Percentiles rank a stretch among this genome's conserved stretches.
Conservation (phyloP, 2,329 filamentous ascomycete species). For the Mariannaea sp. region DNA sequence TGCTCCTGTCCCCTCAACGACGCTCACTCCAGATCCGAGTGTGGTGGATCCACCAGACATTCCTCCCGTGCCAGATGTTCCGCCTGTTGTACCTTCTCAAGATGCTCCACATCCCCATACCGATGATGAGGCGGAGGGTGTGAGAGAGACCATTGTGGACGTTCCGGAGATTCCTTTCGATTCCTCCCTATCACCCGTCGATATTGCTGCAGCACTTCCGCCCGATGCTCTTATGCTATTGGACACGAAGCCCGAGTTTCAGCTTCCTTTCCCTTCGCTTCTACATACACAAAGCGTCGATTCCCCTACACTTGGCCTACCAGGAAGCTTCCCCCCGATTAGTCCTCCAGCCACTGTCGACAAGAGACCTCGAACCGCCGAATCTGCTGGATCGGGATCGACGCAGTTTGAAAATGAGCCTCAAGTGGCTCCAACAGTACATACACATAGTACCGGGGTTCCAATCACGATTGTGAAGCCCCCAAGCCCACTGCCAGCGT, state of each 20-base stretch:
- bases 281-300: slow-evolving; percentile 50
- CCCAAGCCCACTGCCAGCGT: slow-evolving; percentile 37
- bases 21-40: slow-evolving; percentile 27
- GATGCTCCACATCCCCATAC: slow-evolving; percentile 17
- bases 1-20: slow-evolving; percentile 23
- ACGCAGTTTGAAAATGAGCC: slow-evolving; percentile 77
- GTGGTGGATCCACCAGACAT: slow-evolving; percentile 21
- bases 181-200: slow-evolving; percentile 26
- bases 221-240: slow-evolving; percentile 28
- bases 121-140: slow-evolving; percentile 17
- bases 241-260: slow-evolving; percentile 20
- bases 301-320: slow-evolving; percentile 70
- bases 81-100: slow-evolving; percentile 20
- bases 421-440: slow-evolving; percentile 60
- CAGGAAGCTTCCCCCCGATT: slow-evolving; percentile 61
- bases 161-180: slow-evolving; percentile 17
- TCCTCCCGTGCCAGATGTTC: slow-evolving; percentile 32
- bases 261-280: slow-evolving; percentile 17
- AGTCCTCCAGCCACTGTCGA: slow-evolving; percentile 48
- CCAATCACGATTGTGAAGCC: slow-evolving; percentile 38
- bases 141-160: slow-evolving; percentile 19
- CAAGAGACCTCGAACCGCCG: slow-evolving; percentile 60
- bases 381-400: slow-evolving; percentile 62
- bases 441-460: slow-evolving; percentile 38
- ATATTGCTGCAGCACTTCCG: slow-evolving; percentile 33